Evolutionary conservation across 2,329 filamentous ascomycete genomes (phyloP), one percentile per base, ranked within the genome.

Genomic region (Endothia cerciana): DNA sequence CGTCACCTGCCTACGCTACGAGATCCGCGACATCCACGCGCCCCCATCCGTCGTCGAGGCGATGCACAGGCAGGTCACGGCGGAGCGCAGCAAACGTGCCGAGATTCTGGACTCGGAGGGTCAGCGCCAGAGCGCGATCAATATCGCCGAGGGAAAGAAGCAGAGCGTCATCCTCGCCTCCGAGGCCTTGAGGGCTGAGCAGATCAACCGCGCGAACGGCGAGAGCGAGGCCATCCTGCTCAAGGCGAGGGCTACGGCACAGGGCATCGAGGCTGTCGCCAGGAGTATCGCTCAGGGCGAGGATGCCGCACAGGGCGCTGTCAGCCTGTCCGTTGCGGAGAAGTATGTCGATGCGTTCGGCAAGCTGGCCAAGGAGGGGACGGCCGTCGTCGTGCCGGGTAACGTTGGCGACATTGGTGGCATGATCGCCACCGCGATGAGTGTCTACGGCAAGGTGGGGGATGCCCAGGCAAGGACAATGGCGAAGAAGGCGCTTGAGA

Each of bases 41-140:
- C 95, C 95, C 1, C 92, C 90, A 40, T 91, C 91, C 60, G 95
- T 99, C 15, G 94, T 98, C 68, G 92, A 94, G 73, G 95, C 95
- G 73, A 99, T 99, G 95, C 95, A 99, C 82, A 88, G 95, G 70
- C 94, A 98, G 78, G 95, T 99, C 60, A 98, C 95, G 0, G 95
- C 95, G 22, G 95, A 99, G 82, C 91, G 95, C 51, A 96, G 92
- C 74, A 99, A 99, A 86, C 91, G 95, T 70, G 95, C 95, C 65
- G 95, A 99, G 81, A 99, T 99, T 73, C 85, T 99, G 58, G 95
- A 99, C 66, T 97, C 93, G 0, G 95, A 99, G 76, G 95, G 95
- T 80, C 95, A 99, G 80, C 86, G 95, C 69, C 95, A 99, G 81
- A 94, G 90, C 74, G 95, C 95, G 47, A 99, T 99, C 86, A 99